Base-by-base conservation (phyloP, 176 grass and related monocot genomes). In the Cenchrus americanus region DNA sequence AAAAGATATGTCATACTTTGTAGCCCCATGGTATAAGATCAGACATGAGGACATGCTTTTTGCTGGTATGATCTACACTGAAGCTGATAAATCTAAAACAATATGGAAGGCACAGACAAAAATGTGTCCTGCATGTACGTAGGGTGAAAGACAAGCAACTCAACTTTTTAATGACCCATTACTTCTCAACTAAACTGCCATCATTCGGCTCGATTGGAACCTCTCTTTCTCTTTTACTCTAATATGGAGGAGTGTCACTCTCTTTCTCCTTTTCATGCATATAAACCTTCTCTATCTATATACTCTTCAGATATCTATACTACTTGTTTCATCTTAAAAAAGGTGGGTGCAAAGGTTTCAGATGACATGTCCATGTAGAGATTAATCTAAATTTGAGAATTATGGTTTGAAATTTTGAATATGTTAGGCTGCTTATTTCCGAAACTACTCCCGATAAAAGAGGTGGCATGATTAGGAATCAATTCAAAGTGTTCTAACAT, bases 371-470 rank as follows among this genome's bases (percentile, higher is more conserved):
- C 23, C 24, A 61, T 5, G 12, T 43, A 61, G 57, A 58, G 59
- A 62, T 63, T 84, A 46, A 57, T 42, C 48, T 7, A 86, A 64
- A 46, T 7, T 54, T 32, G 24, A 47, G 44, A 15, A 72, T 19
- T 71, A 52, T 26, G 21, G 41, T 53, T 8, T 22, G 48, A 13
- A 59, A 14, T 24, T 53, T 8, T 22, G 48, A 13, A 59, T 26
- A 40, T 37, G 26, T 19, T 24, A 50, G 61, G 24, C 15, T 66
- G 13, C 8, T 52, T 57, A 6, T 19, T 65, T 60, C 34, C 48
- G 7, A 80, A 67, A 67, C 26, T 54, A 22, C 22, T n/a, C 49
- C 41, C 65, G 27, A 73, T 50, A 73, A 86, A 2, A 51, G 10
- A 55, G 22, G 19, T 14, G 79, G 10, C 47, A 58, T 32, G 46